These are phyloP conservation scores for Pontederia crassipes DNA, from an alignment of 176 grass and related monocot species.

Conservation along the genomic window DNA sequence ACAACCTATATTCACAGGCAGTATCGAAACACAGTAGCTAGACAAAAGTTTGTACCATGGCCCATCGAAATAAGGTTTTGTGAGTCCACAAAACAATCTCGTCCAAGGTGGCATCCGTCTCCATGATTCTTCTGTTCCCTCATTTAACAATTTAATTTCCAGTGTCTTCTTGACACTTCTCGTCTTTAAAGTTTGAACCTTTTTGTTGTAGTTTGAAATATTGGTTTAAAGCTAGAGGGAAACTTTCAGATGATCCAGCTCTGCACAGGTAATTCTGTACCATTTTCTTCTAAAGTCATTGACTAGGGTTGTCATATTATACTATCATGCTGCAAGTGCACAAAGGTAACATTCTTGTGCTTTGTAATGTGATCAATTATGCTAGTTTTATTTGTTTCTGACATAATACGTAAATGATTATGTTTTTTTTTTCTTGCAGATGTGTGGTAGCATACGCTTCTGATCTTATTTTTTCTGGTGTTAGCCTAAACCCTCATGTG, in stretches of 20 bases:
- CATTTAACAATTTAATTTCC: background rate
- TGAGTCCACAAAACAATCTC: conserved; percentile 52
- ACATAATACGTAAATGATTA: background rate
- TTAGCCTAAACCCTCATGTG: conserved; percentile 80
- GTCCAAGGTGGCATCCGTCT: conserved; percentile 48
- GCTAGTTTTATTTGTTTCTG: background rate
- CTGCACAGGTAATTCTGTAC: conserved; percentile 49
- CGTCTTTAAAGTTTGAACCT: conserved; percentile 4
- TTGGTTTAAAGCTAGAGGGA: conserved; percentile 87
- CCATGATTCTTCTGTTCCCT: background rate
- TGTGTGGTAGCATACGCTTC: conserved; percentile 95
- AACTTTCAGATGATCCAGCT: conserved; percentile 74
- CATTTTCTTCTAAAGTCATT: no score
- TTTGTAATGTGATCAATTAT: no score
- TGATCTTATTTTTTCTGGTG: conserved; percentile 66
- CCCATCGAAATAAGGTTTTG: conserved; percentile 93
- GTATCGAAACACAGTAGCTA: conserved; percentile 61
- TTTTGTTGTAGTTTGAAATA: conserved; percentile 60
- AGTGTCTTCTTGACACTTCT: background rate
- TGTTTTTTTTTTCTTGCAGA: conserved; percentile 33
- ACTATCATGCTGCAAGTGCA: no score
- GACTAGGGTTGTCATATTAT: no score
- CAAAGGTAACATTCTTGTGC: no score
- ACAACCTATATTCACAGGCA: conserved; percentile 39
- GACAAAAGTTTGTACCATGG: conserved; percentile 73